Percentiles rank a stretch among this genome's conserved stretches.
These are phyloP conservation scores for Solanum clarkiae DNA, from an alignment of 257 asterid species.

Conservation along the genomic window DNA sequence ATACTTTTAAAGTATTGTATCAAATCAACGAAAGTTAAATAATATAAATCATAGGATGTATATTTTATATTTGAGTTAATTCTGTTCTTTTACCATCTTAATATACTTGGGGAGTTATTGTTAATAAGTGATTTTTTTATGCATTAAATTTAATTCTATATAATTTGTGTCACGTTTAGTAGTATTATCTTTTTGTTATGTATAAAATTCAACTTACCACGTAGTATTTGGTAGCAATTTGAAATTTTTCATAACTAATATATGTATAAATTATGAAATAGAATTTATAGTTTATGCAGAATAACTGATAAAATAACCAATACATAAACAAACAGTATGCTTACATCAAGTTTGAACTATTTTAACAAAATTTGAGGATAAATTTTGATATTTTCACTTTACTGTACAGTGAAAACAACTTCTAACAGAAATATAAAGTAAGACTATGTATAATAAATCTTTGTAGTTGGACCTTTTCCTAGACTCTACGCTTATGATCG, in stretches of 20 bases:
- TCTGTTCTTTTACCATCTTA: too few relatives aligned
- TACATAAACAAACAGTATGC: not conserved
- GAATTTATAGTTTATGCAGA: not conserved
- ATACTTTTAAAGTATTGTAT: too few relatives aligned
- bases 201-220: not conserved
- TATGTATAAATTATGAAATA: too few relatives aligned
- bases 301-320: not conserved
- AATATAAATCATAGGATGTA: too few relatives aligned
- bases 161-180: not conserved
- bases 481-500: too few relatives aligned
- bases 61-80: too few relatives aligned
- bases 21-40: too few relatives aligned
- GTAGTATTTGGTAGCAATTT: not conserved
- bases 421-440: too few relatives aligned
- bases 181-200: too few relatives aligned
- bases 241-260: not conserved
- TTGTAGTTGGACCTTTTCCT: rapidly evolving
- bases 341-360: not conserved
- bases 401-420: not conserved
- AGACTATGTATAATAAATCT: too few relatives aligned
- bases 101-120: too few relatives aligned
- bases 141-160: not conserved
- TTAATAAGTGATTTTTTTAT: not conserved
- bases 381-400: not conserved
- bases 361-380: not conserved